Evolutionary conservation across 2,329 filamentous ascomycete genomes (phyloP).

Genomic region (Furcasterigmium furcatum): DNA sequence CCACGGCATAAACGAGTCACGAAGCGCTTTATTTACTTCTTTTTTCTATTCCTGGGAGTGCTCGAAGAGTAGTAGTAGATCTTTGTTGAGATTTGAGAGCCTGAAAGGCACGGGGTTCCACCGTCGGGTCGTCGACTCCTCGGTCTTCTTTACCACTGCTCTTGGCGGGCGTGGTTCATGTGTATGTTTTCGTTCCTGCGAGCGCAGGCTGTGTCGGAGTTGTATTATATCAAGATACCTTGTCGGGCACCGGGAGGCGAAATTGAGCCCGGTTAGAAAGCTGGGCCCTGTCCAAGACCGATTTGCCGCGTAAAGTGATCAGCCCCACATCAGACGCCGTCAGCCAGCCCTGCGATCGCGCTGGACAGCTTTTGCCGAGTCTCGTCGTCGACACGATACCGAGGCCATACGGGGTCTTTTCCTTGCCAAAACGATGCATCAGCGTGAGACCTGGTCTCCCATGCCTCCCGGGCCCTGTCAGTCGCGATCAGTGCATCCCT

Average conservation of each 20-base stretch:
- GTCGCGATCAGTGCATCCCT: slow-evolving; percentile 31
- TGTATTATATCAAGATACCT: neutral
- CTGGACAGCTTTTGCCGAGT: neutral
- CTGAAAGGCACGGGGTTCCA: too few relatives aligned
- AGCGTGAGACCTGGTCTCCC: neutral
- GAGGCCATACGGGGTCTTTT: neutral
- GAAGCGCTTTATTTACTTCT: neutral
- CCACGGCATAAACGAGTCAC: neutral
- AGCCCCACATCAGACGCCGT: neutral
- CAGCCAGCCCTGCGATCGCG: neutral
- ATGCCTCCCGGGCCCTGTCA: neutral
- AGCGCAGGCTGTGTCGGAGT: neutral
- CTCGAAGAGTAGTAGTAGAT: too few relatives aligned
- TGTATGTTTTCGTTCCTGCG: neutral
- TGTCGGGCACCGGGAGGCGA: neutral
- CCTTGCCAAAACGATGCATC: neutral
- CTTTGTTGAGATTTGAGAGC: too few relatives aligned
- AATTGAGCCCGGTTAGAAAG: too few relatives aligned
- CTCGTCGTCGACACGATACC: neutral
- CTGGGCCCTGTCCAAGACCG: too few relatives aligned
- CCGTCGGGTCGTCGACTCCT: too few relatives aligned
- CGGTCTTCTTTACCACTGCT: too few relatives aligned
- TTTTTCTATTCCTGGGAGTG: neutral
- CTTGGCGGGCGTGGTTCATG: too few relatives aligned
- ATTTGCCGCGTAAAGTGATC: too few relatives aligned